These are phyloP conservation scores for Brettanomyces nanus DNA, from an alignment of 805 yeast species.

Conservation along the genomic window DNA sequence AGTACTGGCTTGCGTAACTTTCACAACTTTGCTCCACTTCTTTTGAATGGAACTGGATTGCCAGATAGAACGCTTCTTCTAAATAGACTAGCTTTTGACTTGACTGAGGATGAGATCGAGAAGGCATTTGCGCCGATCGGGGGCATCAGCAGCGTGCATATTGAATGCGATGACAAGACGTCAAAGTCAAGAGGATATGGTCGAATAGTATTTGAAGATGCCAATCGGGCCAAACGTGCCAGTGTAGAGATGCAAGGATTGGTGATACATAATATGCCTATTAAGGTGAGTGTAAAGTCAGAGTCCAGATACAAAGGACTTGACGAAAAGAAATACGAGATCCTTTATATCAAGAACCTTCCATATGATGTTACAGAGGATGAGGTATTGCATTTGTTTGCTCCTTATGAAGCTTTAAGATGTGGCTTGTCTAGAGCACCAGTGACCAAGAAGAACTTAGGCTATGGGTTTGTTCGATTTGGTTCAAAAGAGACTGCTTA, in stretches of 20 bases:
- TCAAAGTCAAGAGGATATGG: conserved; percentile 20
- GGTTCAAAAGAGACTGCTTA: conserved; percentile 32
- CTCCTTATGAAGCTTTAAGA: conserved; percentile 21
- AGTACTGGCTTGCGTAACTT: too few relatives aligned
- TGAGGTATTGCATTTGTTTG: conserved; percentile 19
- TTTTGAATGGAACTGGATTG: too few relatives aligned
- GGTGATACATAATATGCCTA: conserved; percentile 22
- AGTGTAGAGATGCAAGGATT: conserved; percentile 25
- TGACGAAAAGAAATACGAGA: conserved; percentile 12
- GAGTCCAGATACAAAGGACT: conserved; percentile 7
- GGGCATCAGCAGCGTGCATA: conserved; percentile 11
- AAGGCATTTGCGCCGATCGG: conserved; percentile 21
- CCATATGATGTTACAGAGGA: conserved; percentile 20
- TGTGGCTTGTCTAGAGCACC: conserved; percentile 24
- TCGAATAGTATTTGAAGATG: conserved; percentile 15
- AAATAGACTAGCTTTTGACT: conserved; percentile 16
- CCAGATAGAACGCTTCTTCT: conserved; percentile 12
- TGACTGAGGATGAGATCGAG: conserved; percentile 15
- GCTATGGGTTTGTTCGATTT: conserved; percentile 60
- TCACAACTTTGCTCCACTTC: too few relatives aligned
- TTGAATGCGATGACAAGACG: conserved; percentile 11
- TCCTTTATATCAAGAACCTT: conserved; percentile 20
- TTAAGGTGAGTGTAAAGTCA: conserved; percentile 13
- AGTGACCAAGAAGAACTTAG: conserved; percentile 25
- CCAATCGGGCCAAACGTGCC: conserved; percentile 18